Base-by-base conservation (phyloP, 257 asterid genomes). In the Ilex aquifolium region DNA sequence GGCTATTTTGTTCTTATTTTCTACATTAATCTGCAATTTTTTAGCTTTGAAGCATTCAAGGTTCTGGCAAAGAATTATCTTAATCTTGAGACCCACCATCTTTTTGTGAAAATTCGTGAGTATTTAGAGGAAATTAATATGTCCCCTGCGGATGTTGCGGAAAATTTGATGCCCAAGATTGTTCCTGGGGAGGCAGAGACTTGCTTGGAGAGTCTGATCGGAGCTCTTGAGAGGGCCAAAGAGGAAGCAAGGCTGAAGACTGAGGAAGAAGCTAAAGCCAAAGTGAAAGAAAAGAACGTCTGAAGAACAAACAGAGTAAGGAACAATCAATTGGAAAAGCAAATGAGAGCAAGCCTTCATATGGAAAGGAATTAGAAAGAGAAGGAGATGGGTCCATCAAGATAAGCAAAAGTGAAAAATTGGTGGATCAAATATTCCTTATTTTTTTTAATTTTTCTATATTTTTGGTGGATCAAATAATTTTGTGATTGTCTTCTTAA, bases 171-270 rank as follows among this genome's bases (percentile, higher is more conserved):
- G 57, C 57, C 57, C 11, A 53, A 53, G 4, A 15, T 5, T 21
- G 29, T 21, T 15, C 30, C 27, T 7, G 57, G 11, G 10, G 57
- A 53, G 5, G 57, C 57, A n/a, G 31, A n/a, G 30, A 14, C 57
- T 53, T 53, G 57, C 31, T 53, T 53, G 57, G 57, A 53, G 57
- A 53, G 5, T 15, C 31, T 53, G 57, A 53, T 53, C 11, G 57
- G 11, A 15, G 57, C 5, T 3, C 57, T 53, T 7, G 57, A 53
- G 31, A 53, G 11, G 57, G 57, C 57, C 14, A 53, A 53, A 7
- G 57, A 17, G 11, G 57, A 53, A 15, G 11, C 57, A n/a, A n/a
- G 57, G 27, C 31, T 53, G 57, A 53, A 53, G 13, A 4, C 56
- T 50, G 56, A 11, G 56, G 56, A 9, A 50, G 16, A 50, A 50